phyloP scores from a whole-genome alignment of 179 eudicot species.

The Spergularia azorica region DNA sequence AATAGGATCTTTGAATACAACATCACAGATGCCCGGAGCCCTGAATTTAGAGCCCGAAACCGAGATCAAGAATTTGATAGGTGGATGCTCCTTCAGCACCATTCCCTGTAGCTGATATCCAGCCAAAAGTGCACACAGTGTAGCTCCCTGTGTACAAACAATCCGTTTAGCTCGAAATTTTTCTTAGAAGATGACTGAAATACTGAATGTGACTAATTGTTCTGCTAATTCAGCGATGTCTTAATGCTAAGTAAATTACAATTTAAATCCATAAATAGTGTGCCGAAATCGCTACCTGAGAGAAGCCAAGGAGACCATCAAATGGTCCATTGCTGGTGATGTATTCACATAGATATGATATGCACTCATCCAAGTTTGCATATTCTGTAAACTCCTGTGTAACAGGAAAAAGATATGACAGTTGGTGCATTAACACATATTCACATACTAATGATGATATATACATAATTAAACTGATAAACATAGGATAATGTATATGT shows the following conservation, averaged over 20 bases:
- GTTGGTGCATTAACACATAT: not conserved
- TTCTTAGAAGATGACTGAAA: not conserved
- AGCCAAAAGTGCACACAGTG: conserved; percentile 57
- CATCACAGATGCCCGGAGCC: conserved; percentile 51
- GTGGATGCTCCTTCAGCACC: conserved; percentile 66
- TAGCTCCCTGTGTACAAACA: conserved; percentile 51
- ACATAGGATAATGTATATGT: not conserved
- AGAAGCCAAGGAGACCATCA: conserved; percentile 86
- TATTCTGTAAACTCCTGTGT: conserved; percentile 73
- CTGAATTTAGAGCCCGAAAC: conserved; percentile 76
- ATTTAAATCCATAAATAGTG: not conserved
- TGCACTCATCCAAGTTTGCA: conserved; percentile 77
- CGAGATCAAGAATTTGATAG: conserved; percentile 54
- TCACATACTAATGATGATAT: not conserved
- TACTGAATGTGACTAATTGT: not conserved
- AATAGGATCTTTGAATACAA: conserved; percentile 67
- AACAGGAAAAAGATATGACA: not conserved
- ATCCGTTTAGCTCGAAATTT: not conserved
- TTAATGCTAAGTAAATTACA: not conserved
- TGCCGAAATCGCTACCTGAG: conserved; percentile 52
- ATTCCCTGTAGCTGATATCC: conserved; percentile 72
- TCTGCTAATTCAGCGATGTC: not conserved
- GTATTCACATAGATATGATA: conserved; percentile 63
- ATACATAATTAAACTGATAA: not conserved
- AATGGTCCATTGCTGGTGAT: conserved; percentile 74